These are phyloP conservation scores for Microglena sp. DNA, from an alignment of 139 green algal species.

Conservation along the genomic window DNA sequence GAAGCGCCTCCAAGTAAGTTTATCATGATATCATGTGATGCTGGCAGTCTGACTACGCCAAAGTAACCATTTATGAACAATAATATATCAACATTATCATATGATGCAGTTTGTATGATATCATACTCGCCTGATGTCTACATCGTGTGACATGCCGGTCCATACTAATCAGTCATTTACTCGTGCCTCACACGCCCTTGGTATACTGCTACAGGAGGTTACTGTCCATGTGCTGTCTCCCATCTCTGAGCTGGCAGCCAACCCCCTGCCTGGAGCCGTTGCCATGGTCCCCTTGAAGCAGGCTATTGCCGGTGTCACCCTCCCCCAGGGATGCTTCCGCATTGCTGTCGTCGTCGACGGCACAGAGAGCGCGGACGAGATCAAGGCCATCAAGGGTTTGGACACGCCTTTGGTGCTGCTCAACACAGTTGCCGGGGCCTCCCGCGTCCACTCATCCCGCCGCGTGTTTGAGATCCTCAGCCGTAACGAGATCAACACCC, in stretches of 20 bases:
- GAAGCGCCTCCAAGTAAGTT: slow-evolving; percentile 66
- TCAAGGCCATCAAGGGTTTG: slow-evolving; percentile 46
- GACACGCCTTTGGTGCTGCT: slow-evolving; percentile 54
- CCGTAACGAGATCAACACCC: slow-evolving; percentile 39
- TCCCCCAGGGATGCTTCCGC: slow-evolving; percentile 47
- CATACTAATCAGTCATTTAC: too few species aligned
- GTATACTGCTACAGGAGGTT: slow-evolving; percentile 61
- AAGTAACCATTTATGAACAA: too few species aligned
- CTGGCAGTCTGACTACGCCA: too few species aligned
- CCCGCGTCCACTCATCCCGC: slow-evolving; percentile 66
- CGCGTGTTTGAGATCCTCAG: slow-evolving; percentile 83
- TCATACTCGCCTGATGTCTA: too few species aligned
- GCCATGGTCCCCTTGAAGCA: slow-evolving; percentile 63
- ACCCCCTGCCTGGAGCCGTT: slow-evolving; percentile 73
- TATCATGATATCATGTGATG: too few species aligned
- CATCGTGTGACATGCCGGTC: too few species aligned
- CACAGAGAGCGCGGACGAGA: slow-evolving; percentile 69
- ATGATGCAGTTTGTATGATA: too few species aligned
- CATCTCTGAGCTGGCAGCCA: slow-evolving; percentile 44
- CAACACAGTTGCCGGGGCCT: slow-evolving; percentile 43
- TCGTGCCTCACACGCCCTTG: too few species aligned
- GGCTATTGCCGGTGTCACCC: slow-evolving; percentile 12
- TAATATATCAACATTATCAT: too few species aligned
- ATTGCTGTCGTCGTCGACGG: slow-evolving; percentile 74
- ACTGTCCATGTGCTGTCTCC: slow-evolving; percentile 75